These are phyloP conservation scores for Chytriomyces sp. DNA, from an alignment of 192 early-diverging fungal genomes.

Conservation along the genomic window DNA sequence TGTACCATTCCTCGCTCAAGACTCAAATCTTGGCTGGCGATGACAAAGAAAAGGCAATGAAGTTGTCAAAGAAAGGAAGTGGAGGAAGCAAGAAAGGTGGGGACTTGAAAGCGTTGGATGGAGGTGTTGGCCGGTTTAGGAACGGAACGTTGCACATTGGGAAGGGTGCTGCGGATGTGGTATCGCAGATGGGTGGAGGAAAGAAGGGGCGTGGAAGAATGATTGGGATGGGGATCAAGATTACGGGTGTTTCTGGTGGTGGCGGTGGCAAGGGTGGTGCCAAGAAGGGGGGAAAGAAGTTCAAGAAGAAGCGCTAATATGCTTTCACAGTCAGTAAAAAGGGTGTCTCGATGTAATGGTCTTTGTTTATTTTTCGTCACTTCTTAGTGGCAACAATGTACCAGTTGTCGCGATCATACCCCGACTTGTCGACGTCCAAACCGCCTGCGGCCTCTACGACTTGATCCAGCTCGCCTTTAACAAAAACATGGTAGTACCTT, in stretches of 20 bases:
- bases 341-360: not conserved
- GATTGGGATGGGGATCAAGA: slow-evolving; percentile 24
- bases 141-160: slow-evolving; percentile 22
- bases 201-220: slow-evolving; percentile 4
- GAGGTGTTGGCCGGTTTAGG: slow-evolving; percentile 19
- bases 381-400: slow-evolving; percentile 78
- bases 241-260: slow-evolving; percentile 4
- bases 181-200: slow-evolving; percentile 10
- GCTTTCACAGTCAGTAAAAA: not conserved
- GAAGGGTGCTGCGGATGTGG: slow-evolving; percentile 11
- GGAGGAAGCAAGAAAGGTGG: not conserved
- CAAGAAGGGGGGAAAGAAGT: slow-evolving; percentile 17
- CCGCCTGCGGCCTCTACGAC: slow-evolving; percentile 61
- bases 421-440: slow-evolving; percentile 65
- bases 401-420: slow-evolving; percentile 97
- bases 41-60: slow-evolving; percentile 16
- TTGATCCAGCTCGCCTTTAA: slow-evolving; percentile 80
- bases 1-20: slow-evolving; percentile 45
- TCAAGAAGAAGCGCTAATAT: slow-evolving; percentile 15
- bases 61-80: slow-evolving; percentile 15
- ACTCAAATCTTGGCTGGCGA: slow-evolving; percentile 43
- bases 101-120: slow-evolving; percentile 14
- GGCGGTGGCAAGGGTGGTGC: not conserved
- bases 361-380: slow-evolving; percentile 1
- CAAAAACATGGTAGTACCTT: slow-evolving; percentile 89